Evolutionary conservation across 2,329 filamentous ascomycete species (phyloP).

Genomic region (Beauveria australis): DNA sequence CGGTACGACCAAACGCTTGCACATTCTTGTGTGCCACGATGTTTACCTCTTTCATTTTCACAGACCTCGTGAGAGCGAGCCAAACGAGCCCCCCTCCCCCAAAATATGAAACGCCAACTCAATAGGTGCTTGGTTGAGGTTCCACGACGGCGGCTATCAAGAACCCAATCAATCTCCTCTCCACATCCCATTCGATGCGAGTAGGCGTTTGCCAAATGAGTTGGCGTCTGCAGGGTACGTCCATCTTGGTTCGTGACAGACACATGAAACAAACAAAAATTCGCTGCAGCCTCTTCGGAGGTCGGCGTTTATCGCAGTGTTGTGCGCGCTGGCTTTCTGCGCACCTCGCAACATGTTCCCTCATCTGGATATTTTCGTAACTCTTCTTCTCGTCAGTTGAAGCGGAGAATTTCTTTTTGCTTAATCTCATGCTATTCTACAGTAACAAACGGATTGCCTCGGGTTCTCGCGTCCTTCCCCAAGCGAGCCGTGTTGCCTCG

Average conservation of each 20-base stretch:
- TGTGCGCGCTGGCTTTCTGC: not conserved
- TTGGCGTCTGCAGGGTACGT: not conserved
- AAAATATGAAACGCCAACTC: not conserved
- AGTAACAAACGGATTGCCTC: not conserved
- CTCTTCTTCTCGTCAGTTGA: too few species aligned
- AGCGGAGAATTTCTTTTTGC: not conserved
- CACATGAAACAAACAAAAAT: not conserved
- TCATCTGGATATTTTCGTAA: too few species aligned
- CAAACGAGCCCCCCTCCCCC: not conserved
- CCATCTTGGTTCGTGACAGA: not conserved
- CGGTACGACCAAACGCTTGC: too few species aligned
- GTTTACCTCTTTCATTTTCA: too few species aligned
- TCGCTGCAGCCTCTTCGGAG: not conserved
- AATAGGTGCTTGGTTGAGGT: not conserved
- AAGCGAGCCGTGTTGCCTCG: not conserved
- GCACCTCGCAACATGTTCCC: too few species aligned
- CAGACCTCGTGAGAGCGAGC: not conserved
- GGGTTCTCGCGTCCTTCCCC: not conserved
- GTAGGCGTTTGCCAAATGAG: not conserved
- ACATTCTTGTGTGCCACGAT: too few species aligned
- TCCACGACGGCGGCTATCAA: not conserved
- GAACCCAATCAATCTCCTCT: too few species aligned
- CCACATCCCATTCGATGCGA: too few species aligned
- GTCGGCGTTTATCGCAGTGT: not conserved
- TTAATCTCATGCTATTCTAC: not conserved